These are phyloP conservation scores for Platanthera zijinensis DNA, from an alignment of 106 monocot species.

Conservation along the genomic window DNA sequence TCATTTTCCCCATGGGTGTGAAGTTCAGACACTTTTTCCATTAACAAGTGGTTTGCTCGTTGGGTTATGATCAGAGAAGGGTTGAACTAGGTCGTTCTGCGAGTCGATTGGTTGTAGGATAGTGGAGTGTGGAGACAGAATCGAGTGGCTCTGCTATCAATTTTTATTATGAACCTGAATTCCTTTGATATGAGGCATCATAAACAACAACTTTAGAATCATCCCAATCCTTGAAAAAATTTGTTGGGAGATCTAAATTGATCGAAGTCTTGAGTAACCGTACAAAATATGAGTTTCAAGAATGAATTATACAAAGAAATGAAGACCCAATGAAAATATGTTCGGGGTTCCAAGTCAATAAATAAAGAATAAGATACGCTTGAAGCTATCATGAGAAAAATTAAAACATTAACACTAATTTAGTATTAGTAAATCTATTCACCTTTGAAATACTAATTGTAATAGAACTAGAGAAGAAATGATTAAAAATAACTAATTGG, in stretches of 20 bases:
- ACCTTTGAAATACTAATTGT: not conserved
- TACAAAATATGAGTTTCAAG: not conserved
- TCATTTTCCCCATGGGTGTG: too few relatives aligned
- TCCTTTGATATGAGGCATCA: not conserved
- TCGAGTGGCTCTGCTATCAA: too few relatives aligned
- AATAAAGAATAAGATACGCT: not conserved
- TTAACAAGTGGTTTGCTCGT: too few relatives aligned
- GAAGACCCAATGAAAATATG: not conserved
- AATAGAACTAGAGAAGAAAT: not conserved
- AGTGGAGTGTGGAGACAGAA: too few relatives aligned
- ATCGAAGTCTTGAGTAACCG: not conserved
- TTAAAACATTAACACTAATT: not conserved
- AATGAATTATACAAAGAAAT: not conserved
- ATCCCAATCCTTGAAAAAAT: not conserved
- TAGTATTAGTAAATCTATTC: not conserved
- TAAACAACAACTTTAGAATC: not conserved
- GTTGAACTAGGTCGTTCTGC: too few relatives aligned
- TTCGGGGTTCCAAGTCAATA: not conserved
- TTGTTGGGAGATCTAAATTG: not conserved
- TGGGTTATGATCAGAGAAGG: too few relatives aligned
- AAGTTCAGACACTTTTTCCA: too few relatives aligned
- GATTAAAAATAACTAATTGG: not conserved
- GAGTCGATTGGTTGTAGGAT: too few relatives aligned
- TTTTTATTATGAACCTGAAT: too few relatives aligned
- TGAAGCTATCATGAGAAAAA: not conserved